Evolutionary conservation across 1,284 basidiomycete genomes (phyloP).

Genomic region (Rhizoctonia solani): DNA sequence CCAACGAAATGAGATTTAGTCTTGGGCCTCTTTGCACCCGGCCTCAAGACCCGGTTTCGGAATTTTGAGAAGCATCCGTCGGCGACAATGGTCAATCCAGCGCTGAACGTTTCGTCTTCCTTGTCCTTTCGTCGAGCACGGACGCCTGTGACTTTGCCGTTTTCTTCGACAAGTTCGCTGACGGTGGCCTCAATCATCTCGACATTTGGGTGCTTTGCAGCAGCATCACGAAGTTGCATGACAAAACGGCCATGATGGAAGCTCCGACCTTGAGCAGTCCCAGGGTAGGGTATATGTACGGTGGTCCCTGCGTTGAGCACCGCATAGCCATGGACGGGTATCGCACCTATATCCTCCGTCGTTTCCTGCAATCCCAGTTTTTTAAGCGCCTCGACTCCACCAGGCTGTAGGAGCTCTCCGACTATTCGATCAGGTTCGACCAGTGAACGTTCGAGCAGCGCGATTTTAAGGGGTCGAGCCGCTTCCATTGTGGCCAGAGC

Average conservation of each 20-base stretch:
- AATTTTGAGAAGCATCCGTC: constrained; percentile 96
- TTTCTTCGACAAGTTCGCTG: constrained; percentile 67
- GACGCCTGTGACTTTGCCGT: constrained; percentile 65
- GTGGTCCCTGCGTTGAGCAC: constrained; percentile 69
- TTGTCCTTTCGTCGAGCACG: constrained; percentile 53
- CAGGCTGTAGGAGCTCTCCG: constrained; percentile 95
- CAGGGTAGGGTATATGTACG: constrained; percentile 89
- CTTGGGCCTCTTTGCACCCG: constrained; percentile 49
- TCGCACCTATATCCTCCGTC: constrained; percentile 86
- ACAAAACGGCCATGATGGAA: constrained; percentile 98
- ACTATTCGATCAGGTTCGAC: constrained; percentile 95
- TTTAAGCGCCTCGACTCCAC: constrained; percentile 79
- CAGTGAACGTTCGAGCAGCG: constrained; percentile 85
- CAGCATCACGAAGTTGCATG: constrained; percentile 73
- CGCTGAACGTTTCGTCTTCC: constrained; percentile 57
- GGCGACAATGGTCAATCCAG: constrained; percentile 84
- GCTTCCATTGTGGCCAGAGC: constrained; percentile 58
- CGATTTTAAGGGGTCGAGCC: constrained; percentile 66
- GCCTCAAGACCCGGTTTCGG: constrained; percentile 58
- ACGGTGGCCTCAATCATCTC: constrained; percentile 84
- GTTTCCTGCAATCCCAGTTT: constrained; percentile 76
- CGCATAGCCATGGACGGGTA: constrained; percentile 86
- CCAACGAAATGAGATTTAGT: constrained; percentile 84
- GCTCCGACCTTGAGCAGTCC: constrained; percentile 68
- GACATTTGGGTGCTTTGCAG: constrained; percentile 61